phyloP scores from a whole-genome alignment of 176 grass and related monocot genomes.

The Aegilops speltoides region DNA sequence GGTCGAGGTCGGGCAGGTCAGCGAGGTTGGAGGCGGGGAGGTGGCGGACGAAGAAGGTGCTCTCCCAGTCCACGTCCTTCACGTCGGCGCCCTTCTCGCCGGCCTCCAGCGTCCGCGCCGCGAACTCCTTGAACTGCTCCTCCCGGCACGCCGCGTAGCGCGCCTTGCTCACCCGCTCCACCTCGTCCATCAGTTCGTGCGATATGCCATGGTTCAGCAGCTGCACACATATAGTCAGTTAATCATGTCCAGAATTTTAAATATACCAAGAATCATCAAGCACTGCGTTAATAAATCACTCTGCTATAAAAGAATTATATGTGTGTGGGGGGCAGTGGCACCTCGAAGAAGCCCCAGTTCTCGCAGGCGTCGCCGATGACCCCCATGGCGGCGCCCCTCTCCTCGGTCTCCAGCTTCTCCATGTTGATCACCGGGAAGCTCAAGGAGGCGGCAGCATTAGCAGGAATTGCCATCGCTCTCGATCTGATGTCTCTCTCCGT shows the following conservation, averaged over 20 bases:
- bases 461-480: no score
- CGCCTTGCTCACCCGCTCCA: slow-evolving; percentile 78
- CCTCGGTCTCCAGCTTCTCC: slow-evolving; percentile 52
- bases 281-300: no score
- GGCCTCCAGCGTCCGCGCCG: slow-evolving; percentile 52
- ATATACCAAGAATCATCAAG: no score
- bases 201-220: slow-evolving; percentile 87
- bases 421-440: no score
- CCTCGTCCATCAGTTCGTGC: slow-evolving; percentile 88
- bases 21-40: slow-evolving; percentile 64
- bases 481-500: no score
- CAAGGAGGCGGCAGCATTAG: no score
- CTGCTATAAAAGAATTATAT: no score
- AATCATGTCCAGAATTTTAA: no score
- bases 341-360: slow-evolving; percentile 99
- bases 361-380: slow-evolving; percentile 53
- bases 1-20: slow-evolving; percentile 65
- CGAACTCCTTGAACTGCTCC: slow-evolving; percentile 68
- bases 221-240: slow-evolving; percentile 23
- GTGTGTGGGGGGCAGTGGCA: neutral
- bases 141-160: slow-evolving; percentile 58
- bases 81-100: slow-evolving; percentile 36
- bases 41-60: slow-evolving; percentile 87
- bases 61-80: slow-evolving; percentile 85
- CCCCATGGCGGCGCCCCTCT: slow-evolving; percentile 59